phyloP scores from a whole-genome alignment of 768 basidiomycete genomes.

The Xerocomus potaroensis region DNA sequence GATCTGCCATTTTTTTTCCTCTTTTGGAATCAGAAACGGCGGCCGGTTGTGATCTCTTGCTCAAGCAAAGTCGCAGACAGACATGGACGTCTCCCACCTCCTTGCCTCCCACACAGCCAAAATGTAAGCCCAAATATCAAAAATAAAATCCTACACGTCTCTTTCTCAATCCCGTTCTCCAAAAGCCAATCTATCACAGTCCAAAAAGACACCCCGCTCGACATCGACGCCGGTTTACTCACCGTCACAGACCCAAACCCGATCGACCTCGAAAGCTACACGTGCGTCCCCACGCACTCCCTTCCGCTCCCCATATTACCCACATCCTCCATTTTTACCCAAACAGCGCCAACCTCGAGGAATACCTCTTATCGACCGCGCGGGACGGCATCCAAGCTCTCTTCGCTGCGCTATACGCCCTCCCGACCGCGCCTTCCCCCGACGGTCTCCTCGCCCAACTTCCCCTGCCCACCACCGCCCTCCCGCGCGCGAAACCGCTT shows the following conservation, averaged over 20 bases:
- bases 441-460: conserved; percentile 84
- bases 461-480: conserved; percentile 66
- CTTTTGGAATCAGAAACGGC: neutral
- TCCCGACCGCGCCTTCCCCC: conserved; percentile 69
- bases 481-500: conserved; percentile 89
- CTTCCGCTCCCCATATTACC: neutral
- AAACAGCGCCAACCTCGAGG: conserved; percentile 69
- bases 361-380: conserved; percentile 72
- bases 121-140: conserved; percentile 45
- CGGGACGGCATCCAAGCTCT: conserved; percentile 82
- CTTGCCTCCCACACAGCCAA: conserved; percentile 70
- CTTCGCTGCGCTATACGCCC: conserved; percentile 71
- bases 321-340: neutral
- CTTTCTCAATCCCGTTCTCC: conserved; percentile 1
- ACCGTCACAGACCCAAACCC: conserved; percentile 86
- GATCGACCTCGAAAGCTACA: conserved; percentile 80
- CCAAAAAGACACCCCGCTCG: conserved; percentile 76
- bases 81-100: conserved; percentile 83
- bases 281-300: conserved; percentile 50
- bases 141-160: neutral
- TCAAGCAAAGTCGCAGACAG: too few species aligned
- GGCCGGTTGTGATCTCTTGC: neutral
- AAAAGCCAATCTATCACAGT: conserved; percentile 66
- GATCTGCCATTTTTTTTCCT: too few species aligned
- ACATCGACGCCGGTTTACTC: conserved; percentile 78